A percentile compares a stretch with the other conserved stretches of the same genome.
Evolutionary conservation across 2,329 filamentous ascomycete genomes (phyloP).

Genomic region (Tolypocladium sp.): DNA sequence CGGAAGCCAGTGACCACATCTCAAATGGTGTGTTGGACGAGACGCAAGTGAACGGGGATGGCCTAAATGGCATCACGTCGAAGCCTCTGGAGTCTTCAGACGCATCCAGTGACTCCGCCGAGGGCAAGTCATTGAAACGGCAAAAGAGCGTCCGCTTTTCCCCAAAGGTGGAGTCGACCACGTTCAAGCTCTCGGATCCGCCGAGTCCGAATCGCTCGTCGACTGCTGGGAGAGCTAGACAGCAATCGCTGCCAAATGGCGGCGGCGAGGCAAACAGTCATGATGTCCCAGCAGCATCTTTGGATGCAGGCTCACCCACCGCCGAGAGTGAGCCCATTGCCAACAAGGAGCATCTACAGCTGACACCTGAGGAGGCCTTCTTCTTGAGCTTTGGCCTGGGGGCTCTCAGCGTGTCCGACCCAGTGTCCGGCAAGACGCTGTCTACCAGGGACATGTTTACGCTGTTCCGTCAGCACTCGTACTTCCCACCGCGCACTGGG

Average conservation of each 20-base stretch:
- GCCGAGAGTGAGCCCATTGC: conserved; percentile 15
- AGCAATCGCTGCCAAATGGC: conserved; percentile 8
- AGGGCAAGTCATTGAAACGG: conserved; percentile 23
- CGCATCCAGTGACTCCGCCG: conserved; percentile 11
- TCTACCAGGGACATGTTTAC: conserved; percentile 49
- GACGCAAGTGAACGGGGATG: not conserved
- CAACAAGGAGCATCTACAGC: conserved; percentile 76
- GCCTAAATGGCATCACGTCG: not conserved
- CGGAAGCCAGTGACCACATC: not conserved
- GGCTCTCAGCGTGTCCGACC: conserved; percentile 53
- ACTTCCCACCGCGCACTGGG: conserved; percentile 49
- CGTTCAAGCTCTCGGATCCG: conserved; percentile 44
- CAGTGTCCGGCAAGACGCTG: conserved; percentile 33
- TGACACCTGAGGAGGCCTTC: conserved; percentile 84
- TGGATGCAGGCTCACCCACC: not conserved
- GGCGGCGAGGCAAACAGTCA: conserved; percentile 6
- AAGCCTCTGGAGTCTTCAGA: conserved; percentile 3
- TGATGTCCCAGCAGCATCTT: not conserved
- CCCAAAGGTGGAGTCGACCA: conserved; percentile 55
- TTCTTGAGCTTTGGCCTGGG: conserved; percentile 80
- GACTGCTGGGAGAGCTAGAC: conserved; percentile 11
- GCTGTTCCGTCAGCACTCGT: conserved; percentile 60
- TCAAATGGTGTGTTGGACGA: not conserved
- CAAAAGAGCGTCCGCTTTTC: conserved; percentile 65
- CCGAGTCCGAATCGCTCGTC: conserved; percentile 33